These are phyloP conservation scores for Podaxis carcinomalis DNA, from an alignment of 768 basidiomycete genomes.

Conservation along the genomic window DNA sequence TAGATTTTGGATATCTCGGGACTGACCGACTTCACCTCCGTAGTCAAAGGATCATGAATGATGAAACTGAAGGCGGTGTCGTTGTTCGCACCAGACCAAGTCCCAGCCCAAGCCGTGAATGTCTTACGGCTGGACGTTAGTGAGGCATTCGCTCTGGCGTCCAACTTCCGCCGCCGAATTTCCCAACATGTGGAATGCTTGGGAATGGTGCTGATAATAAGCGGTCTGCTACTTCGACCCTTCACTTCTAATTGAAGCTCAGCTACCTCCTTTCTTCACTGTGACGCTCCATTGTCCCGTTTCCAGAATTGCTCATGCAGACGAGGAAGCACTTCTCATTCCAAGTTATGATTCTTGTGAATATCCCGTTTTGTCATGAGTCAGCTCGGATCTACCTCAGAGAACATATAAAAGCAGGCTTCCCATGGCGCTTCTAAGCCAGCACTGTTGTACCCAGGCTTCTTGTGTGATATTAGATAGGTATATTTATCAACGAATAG, in stretches of 20 bases:
- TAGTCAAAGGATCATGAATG: neutral
- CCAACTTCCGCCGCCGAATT: slow-evolving; percentile 3
- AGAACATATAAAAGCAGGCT: neutral
- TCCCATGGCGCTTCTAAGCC: neutral
- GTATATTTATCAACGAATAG: neutral
- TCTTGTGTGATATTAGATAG: neutral
- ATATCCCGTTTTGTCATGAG: neutral
- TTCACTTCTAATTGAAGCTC: neutral
- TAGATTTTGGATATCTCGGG: neutral
- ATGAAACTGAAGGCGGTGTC: neutral
- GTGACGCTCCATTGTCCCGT: neutral
- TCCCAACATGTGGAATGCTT: slow-evolving; percentile 5
- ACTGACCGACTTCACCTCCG: neutral
- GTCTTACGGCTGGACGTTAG: neutral
- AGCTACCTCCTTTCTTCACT: neutral
- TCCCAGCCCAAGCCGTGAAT: neutral
- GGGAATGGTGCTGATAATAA: neutral
- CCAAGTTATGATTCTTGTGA: neutral
- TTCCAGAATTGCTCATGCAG: neutral
- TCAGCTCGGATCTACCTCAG: neutral
- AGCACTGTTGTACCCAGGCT: neutral
- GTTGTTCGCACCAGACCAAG: neutral
- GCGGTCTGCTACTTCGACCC: neutral
- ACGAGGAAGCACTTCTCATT: neutral
- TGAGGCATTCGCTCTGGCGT: neutral